These are phyloP conservation scores for Anisodus acutangulus DNA, from an alignment of 257 asterid genomes.

Conservation along the genomic window DNA sequence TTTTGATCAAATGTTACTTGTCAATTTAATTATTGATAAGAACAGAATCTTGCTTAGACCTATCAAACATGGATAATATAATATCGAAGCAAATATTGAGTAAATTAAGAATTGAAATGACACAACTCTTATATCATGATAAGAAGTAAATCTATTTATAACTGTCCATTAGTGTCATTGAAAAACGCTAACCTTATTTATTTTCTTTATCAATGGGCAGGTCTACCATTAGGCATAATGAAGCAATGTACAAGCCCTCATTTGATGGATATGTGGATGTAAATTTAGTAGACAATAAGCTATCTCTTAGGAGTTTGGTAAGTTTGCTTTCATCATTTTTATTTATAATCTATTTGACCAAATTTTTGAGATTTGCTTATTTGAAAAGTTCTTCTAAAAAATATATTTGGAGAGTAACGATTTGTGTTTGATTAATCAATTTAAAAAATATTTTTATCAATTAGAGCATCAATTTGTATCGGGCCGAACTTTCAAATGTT, in stretches of 20 bases:
- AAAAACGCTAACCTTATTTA: neutral
- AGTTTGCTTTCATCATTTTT: neutral
- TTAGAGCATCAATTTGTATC: too few relatives aligned
- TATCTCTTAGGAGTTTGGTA: slow-evolving; percentile 27
- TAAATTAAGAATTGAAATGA: neutral
- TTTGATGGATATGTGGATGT: slow-evolving; percentile 40
- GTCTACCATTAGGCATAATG: slow-evolving; percentile 28
- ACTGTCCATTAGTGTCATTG: neutral
- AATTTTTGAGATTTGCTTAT: neutral
- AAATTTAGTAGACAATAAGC: slow-evolving; percentile 27
- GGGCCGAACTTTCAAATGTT: neutral
- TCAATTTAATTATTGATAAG: neutral
- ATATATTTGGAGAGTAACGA: neutral
- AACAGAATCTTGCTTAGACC: neutral
- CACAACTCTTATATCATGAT: neutral
- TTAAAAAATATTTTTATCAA: too few relatives aligned
- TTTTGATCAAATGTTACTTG: neutral
- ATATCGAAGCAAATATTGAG: neutral
- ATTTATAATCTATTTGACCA: neutral
- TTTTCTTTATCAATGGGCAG: neutral
- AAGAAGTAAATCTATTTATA: neutral
- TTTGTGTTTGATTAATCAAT: neutral
- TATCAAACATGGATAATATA: too few relatives aligned
- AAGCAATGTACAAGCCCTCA: slow-evolving; percentile 37
- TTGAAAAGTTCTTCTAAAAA: neutral